Conservation (phyloP, 129 eudicot genomes). For the Ambrosia artemisiifolia region DNA sequence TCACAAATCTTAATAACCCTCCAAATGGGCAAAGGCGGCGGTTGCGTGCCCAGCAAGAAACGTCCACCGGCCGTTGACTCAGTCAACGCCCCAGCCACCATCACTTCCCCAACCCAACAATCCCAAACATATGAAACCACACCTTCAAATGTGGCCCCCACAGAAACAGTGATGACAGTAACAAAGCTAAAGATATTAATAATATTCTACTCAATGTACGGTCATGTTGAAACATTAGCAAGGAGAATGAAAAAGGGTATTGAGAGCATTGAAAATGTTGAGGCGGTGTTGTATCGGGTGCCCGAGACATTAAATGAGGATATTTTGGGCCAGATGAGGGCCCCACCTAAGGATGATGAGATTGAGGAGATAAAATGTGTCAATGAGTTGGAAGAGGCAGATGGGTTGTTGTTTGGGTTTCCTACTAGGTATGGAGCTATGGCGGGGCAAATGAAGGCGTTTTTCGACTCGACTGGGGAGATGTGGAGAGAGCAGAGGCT, state of each 20-base stretch:
- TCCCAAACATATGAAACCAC: slow-evolving; percentile 19
- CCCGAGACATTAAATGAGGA: slow-evolving; percentile 83
- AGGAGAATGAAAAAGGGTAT: slow-evolving; percentile 65
- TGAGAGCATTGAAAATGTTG: slow-evolving; percentile 75
- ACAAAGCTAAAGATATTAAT: slow-evolving; percentile 42
- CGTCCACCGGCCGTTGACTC: slow-evolving; percentile 34
- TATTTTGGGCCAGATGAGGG: slow-evolving; percentile 69
- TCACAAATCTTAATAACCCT: background rate
- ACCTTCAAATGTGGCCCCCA: too few species aligned
- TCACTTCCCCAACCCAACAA: slow-evolving; percentile 12
- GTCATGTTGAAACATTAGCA: slow-evolving; percentile 84
- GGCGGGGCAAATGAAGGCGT: slow-evolving; percentile 99
- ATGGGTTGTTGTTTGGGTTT: slow-evolving; percentile 85
- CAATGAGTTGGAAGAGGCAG: slow-evolving; percentile 55
- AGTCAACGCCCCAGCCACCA: slow-evolving; percentile 26
- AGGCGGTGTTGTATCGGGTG: slow-evolving; percentile 65
- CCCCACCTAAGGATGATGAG: slow-evolving; percentile 71
- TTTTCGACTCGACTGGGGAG: slow-evolving; percentile 75
- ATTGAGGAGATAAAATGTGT: slow-evolving; percentile 58
- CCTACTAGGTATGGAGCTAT: slow-evolving; percentile 89
- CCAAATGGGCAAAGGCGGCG: slow-evolving; percentile 94
- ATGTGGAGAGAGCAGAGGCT: slow-evolving; percentile 90
- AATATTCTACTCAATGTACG: slow-evolving; percentile 93
- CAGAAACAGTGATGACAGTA: background rate
- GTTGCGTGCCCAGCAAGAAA: slow-evolving; percentile 92